Evolutionary conservation across 2,329 filamentous ascomycete genomes (phyloP).

Genomic region (Tolypocladium capitatum): DNA sequence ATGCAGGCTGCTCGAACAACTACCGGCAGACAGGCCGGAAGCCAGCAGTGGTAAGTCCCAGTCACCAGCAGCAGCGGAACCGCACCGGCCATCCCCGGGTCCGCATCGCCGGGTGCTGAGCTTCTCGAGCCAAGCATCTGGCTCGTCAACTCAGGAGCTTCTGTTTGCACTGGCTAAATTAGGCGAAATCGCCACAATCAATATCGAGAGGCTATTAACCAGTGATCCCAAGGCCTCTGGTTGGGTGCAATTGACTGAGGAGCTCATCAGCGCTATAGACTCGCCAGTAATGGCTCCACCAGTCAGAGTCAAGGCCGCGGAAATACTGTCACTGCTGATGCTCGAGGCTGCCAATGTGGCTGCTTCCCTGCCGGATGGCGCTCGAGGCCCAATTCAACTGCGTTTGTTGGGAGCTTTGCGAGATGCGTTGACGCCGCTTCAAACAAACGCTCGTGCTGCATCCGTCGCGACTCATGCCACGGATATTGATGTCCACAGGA

Average conservation of each 20-base stretch:
- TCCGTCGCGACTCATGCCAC: conserved; percentile 47
- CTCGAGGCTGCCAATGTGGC: conserved; percentile 46
- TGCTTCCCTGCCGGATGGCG: conserved; percentile 33
- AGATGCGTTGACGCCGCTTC: conserved; percentile 42
- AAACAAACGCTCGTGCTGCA: conserved; percentile 35
- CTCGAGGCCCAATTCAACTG: conserved; percentile 52
- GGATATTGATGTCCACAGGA: conserved; percentile 68
- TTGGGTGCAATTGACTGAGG: conserved; percentile 54
- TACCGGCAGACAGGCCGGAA: conserved; percentile 11
- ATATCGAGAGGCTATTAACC: conserved; percentile 59
- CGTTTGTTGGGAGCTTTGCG: conserved; percentile 56
- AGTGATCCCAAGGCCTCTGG: conserved; percentile 56
- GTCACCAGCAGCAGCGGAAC: conserved; percentile 10
- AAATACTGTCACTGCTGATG: conserved; percentile 46
- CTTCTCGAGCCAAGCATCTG: conserved; percentile 28
- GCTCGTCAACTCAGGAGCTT: conserved; percentile 46
- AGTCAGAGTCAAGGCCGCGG: conserved; percentile 47
- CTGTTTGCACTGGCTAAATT: conserved; percentile 60
- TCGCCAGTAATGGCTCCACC: conserved; percentile 33
- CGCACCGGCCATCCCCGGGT: conserved; percentile 22
- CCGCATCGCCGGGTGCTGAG: conserved; percentile 34
- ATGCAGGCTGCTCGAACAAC: conserved; percentile 50
- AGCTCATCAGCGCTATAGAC: conserved; percentile 38
- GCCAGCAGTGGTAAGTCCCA: conserved; percentile 5
- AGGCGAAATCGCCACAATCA: conserved; percentile 59